A percentile compares a stretch with the other conserved stretches of the same genome.
Conservation (phyloP, 108 stramenopile genomes). For the Bacterosira constricta region DNA sequence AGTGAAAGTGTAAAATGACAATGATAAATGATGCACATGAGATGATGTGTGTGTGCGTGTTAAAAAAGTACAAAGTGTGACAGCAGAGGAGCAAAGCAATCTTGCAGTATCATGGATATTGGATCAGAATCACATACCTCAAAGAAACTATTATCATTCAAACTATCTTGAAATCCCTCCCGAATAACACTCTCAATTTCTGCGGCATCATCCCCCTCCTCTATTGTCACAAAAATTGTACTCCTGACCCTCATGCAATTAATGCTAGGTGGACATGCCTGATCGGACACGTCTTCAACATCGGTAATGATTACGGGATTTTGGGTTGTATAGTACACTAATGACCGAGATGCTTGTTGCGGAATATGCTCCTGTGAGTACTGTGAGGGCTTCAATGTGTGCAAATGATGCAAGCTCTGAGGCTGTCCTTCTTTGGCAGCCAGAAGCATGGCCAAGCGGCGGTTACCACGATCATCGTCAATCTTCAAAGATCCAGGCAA, state of each 20-base stretch:
- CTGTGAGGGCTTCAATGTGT: neutral
- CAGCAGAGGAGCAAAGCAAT: no score
- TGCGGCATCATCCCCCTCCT: constrained; percentile 55
- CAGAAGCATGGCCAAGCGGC: neutral
- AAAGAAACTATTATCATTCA: constrained; percentile 53
- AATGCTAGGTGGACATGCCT: constrained; percentile 36
- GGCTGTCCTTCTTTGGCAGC: neutral
- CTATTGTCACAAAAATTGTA: constrained; percentile 51
- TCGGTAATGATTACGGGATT: constrained; percentile 45
- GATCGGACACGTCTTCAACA: constrained; percentile 36
- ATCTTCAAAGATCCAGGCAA: neutral
- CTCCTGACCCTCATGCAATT: constrained; percentile 49
- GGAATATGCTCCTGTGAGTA: neutral
- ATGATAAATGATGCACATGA: no score
- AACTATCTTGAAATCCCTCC: constrained; percentile 46
- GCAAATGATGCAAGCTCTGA: neutral
- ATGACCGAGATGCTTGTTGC: constrained; percentile 11
- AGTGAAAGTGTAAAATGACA: no score
- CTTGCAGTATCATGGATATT: no score
- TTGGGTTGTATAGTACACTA: constrained; percentile 46
- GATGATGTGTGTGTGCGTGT: no score
- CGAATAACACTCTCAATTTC: constrained; percentile 27
- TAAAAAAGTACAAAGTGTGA: no score
- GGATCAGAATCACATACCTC: constrained; percentile 45
- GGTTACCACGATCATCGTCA: neutral